Evolutionary conservation across 2,329 filamentous ascomycete genomes (phyloP), one percentile per base, ranked within the genome.

Genomic region (Coniochaeta sp.): DNA sequence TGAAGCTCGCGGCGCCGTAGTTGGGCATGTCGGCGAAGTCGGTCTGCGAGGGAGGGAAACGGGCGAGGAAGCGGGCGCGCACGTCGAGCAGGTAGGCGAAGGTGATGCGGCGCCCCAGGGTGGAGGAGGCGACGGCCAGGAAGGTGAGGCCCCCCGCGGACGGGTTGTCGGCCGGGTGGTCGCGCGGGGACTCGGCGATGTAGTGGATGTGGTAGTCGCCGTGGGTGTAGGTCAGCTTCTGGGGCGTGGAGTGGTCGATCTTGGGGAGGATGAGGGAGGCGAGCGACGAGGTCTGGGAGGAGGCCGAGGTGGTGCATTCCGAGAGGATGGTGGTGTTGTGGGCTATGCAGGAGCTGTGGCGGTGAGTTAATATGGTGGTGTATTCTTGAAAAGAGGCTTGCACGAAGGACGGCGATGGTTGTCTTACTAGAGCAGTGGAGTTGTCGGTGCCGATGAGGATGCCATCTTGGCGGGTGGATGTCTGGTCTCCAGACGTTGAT

Each of bases 171-270:
- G 61, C 38, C 60, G 78, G 78, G 70, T 88, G 84, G 67, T 84
- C 84, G 3, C 87, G 88, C 10, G 91, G 88, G 0, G 91, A 87
- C 71, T 95, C 90, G 69, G 93, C 85, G 71, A 98, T 89, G 81
- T 96, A 97, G 82, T 99, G 93, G 74, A 98, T 95, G 80, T 95
- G 91, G 74, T 96, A 88, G 62, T 88, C 81, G 76, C 92, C 90
- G 75, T 97, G 92, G 44, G 91, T 96, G 79, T 96, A 97, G 59
- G 93, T 98, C 65, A 96, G 85, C 77, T 97, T 97, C 71, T 96
- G 87, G 1, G 92, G 82, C 32, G 82, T 79, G 64, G 81, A 77
- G 78, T 99, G 95, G 60, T 83, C 82, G 80, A 99, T 96, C 75
- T 96, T 96, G 61, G 96, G 95, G 52, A 99, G 91, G 78, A 99